Base-by-base conservation (phyloP, 2,329 filamentous ascomycete genomes). In the Orbilia oligospora region DNA sequence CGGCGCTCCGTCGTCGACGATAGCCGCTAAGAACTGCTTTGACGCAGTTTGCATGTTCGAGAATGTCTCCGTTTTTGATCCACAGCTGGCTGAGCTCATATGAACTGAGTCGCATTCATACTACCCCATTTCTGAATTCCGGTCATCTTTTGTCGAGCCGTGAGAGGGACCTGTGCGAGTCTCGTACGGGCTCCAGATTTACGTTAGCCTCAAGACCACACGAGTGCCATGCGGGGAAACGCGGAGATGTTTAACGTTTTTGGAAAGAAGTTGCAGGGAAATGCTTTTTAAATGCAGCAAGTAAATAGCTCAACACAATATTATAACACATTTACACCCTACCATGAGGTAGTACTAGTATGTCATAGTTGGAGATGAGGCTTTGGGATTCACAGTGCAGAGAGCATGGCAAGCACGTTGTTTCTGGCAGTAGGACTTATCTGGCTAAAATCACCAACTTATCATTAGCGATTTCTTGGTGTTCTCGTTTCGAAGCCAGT, bases 391-490 rank as follows among this genome's bases (percentile, higher is more conserved):
- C 41, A 18, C 46, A 18, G 22, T 53, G 56, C 30, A 16, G 10
- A 44, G 22, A 61, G 49, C 73, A 71, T 77, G 73, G 67, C 67
- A 36, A 66, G 56, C 73, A 77, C 73, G 73, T 77, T 77, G 27
- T 44, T 49, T 41, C 51, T 71, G 24, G 36, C 63, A 16, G 20
- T 10, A 44, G 20, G 9, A 55, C 49, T 58, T 48, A 70, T 63
- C 48, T 75, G 71, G 71, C 64, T 75, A 75, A 41, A 75, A 49
- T 48, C 30, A 12, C n/a, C 14, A 53, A 71, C 20, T 64, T 69
- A 55, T 75, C 73, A 27, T 70, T 71, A 71, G 73, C 73, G 73
- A 77, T 64, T 65, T 64, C 58, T 71, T 67, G 72, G 67, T 63
- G 22, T 51, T 66, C 12, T 77, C 73, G 73, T 67, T 67, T 71